These are phyloP conservation scores for Artemisia argyi DNA, from an alignment of 129 eudicot species.

Conservation along the genomic window DNA sequence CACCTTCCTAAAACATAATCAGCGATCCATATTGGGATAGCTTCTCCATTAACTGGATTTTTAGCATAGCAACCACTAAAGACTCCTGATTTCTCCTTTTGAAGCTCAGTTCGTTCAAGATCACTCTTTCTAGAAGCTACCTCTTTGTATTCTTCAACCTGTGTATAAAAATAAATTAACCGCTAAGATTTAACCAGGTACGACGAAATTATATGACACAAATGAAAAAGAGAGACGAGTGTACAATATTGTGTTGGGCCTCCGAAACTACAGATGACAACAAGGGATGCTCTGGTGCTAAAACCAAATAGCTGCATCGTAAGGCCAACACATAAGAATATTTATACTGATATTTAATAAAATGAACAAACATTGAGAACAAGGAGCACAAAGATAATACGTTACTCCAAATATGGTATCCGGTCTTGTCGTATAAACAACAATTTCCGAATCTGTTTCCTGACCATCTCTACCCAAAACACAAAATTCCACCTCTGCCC, in stretches of 20 bases:
- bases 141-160: slow-evolving; percentile 92
- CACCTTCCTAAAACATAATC: slow-evolving; percentile 98
- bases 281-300: slow-evolving; percentile 93
- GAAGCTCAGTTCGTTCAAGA: slow-evolving; percentile 96
- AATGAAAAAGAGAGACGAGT: slow-evolving; percentile 7
- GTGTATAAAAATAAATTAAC: slow-evolving; percentile 18
- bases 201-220: slow-evolving; percentile 2
- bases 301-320: slow-evolving; percentile 72
- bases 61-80: slow-evolving; percentile 87
- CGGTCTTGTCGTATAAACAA: slow-evolving; percentile 91
- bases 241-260: slow-evolving; percentile 63
- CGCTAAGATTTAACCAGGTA: background rate
- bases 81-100: slow-evolving; percentile 93
- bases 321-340: slow-evolving; percentile 25
- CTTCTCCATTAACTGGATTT: slow-evolving; percentile 80
- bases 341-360: background rate
- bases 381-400: slow-evolving; percentile 47
- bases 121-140: slow-evolving; percentile 88
- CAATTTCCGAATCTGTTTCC: slow-evolving; percentile 48
- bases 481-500: slow-evolving; percentile 81
- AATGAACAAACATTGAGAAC: slow-evolving; percentile 15
- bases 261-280: slow-evolving; percentile 64
- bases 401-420: slow-evolving; percentile 98
- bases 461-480: slow-evolving; percentile 51
- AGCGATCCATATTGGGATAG: slow-evolving; percentile 93